Evolutionary conservation across 1,284 basidiomycete species (phyloP), one percentile per base, ranked within the genome.

Genomic region (Cystobasidium pallidum): DNA sequence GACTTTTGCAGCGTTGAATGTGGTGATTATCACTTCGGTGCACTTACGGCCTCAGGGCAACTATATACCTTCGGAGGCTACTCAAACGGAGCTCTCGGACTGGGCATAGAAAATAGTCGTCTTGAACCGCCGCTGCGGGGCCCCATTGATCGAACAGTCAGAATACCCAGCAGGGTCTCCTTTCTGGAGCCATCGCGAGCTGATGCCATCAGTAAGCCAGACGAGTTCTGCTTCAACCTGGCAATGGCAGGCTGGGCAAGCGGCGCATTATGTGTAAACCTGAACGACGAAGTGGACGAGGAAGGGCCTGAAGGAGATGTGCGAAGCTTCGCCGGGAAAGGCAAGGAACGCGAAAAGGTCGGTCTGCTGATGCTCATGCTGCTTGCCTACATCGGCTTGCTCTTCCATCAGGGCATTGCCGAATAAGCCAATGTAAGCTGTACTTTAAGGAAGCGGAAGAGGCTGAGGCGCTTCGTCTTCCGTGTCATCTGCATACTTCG

Each of bases 1-100:
- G n/a, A 13, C 28, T 17, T 32, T 32, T 49, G 15, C 36, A 79
- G 76, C 36, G 67, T 76, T 39, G 76, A 74, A 3, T 73, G 77
- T 26, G 94, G 94, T 3, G 92, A 96, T 81, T 94, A 93, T 80
- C 93, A 96, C 82, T 88, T 84, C 77, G 90, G 88, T 30, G 92
- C 94, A 0, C 83, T 96, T 74, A 93, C 91, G 0, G 84, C 86
- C 49, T 81, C 84, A 30, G 94, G 93, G 15, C 86, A 88, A 76
- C 83, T 95, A 28, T 83, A 89, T 49, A 90, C 91, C 6, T 97
- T 93, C 92, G 94, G 94, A 17, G 78, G 82, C 49, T 70, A 68
- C 21, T 73, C 59, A 13, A 68, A 68, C 28, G 59, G 57, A 41
- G 66, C 54, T 1, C 47, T 68, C 0, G 57, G 72, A 19, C 68